Conservation (phyloP, 148 eudicot species). For the Chenopodium formosanum region DNA sequence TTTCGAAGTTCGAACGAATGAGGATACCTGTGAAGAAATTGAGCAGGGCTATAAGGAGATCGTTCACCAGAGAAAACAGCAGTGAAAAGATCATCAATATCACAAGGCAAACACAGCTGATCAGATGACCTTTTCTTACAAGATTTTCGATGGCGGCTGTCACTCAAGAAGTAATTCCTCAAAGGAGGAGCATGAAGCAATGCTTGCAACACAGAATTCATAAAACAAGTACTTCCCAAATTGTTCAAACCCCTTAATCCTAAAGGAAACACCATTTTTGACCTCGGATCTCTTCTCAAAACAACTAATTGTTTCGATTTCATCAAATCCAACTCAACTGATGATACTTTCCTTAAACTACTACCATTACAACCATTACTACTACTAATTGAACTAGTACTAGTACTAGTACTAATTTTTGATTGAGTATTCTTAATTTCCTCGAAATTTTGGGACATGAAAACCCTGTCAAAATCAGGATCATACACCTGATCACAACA, state of each 20-base stretch:
- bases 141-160: constrained; percentile 44
- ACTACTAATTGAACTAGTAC: background rate
- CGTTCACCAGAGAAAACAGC: constrained; percentile 62
- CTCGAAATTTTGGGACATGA: constrained; percentile 36
- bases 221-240: constrained; percentile 70
- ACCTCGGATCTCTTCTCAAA: constrained; percentile 34
- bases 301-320: constrained; percentile 28
- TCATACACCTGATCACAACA: constrained; percentile 73
- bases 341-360: constrained; percentile 15
- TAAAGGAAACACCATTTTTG: constrained; percentile 43
- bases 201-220: constrained; percentile 73
- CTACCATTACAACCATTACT: background rate
- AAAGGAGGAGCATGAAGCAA: constrained; percentile 65
- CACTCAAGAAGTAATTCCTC: constrained; percentile 61
- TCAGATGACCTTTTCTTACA: constrained; percentile 46
- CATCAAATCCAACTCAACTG: constrained; percentile 30
- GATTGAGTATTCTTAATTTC: constrained; percentile 10
- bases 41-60: constrained; percentile 63
- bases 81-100: constrained; percentile 57
- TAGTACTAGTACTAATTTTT: background rate
- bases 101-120: constrained; percentile 61
- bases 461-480: constrained; percentile 59
- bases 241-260: constrained; percentile 69
- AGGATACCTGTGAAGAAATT: constrained; percentile 54
- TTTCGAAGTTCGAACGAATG: background rate